Conservation (phyloP, 1,284 basidiomycete species). For the Pseudozyma pruni region DNA sequence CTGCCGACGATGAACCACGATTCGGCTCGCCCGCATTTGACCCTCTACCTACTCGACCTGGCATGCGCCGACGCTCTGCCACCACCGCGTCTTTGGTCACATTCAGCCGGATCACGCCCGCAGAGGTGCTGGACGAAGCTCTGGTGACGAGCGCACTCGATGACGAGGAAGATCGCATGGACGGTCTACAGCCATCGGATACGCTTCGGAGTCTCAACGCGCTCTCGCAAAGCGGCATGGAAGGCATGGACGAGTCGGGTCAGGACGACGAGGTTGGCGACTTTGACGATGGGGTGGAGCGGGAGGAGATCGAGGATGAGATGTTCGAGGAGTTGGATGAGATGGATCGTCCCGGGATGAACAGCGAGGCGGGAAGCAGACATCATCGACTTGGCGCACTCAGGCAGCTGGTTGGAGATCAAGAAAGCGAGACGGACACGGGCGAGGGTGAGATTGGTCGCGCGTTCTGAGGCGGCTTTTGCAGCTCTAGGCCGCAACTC, state of each 20-base stretch:
- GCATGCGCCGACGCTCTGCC: slow-evolving; percentile 41
- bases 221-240: slow-evolving; percentile 3
- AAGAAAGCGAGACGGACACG: background rate
- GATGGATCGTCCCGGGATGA: slow-evolving; percentile 4
- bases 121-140: slow-evolving; percentile 49
- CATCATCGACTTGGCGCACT: background rate
- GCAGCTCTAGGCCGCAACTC: too few relatives aligned
- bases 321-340: slow-evolving; percentile 13
- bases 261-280: slow-evolving; percentile 31
- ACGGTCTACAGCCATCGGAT: slow-evolving; percentile 17
- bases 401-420: slow-evolving; percentile 4
- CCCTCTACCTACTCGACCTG: slow-evolving; percentile 31
- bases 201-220: slow-evolving; percentile 15
- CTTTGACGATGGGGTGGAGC: slow-evolving; percentile 16
- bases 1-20: slow-evolving; percentile 1
- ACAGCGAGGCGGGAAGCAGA: slow-evolving; percentile 12
- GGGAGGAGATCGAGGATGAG: slow-evolving; percentile 8
- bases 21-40: slow-evolving; percentile 35
- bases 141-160: slow-evolving; percentile 39
- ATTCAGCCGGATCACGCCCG: slow-evolving; percentile 42
- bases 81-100: slow-evolving; percentile 40
- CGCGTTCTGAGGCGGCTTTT: slow-evolving; percentile 9
- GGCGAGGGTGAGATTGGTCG: slow-evolving; percentile 15
- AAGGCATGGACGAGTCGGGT: slow-evolving; percentile 10
- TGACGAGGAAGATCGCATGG: slow-evolving; percentile 46